phyloP scores from a whole-genome alignment of 2,329 filamentous ascomycete genomes.

The Sclerotinia borealis region DNA sequence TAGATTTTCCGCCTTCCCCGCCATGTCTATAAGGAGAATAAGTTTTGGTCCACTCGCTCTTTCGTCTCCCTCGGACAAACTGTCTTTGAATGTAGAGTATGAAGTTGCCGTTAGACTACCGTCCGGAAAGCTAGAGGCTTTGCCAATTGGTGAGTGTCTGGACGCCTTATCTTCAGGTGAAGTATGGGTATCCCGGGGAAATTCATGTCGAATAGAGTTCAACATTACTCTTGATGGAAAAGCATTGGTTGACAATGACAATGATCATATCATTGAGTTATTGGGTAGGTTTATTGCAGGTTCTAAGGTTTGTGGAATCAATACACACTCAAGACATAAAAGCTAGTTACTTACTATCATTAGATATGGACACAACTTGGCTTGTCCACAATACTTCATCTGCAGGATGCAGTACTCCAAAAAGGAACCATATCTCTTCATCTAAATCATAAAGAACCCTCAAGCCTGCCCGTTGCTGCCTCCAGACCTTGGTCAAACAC shows the following conservation, averaged over 20 bases:
- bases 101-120: constrained; percentile 13
- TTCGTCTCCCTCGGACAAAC: constrained; percentile 9
- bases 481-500: not conserved
- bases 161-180: constrained; percentile 21
- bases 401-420: not conserved
- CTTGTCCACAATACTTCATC: constrained; percentile 18
- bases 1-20: not conserved
- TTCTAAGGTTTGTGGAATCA: constrained; percentile 18
- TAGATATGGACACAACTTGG: constrained; percentile 28
- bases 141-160: constrained; percentile 6
- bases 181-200: constrained; percentile 24
- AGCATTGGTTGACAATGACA: not conserved
- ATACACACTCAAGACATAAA: not conserved
- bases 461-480: not conserved
- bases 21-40: constrained; percentile 20
- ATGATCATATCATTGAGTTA: constrained; percentile 13
- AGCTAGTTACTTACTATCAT: constrained; percentile 9
- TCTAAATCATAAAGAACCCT: constrained; percentile 17
- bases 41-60: constrained; percentile 18
- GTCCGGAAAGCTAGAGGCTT: not conserved
- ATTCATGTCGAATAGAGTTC: constrained; percentile 20
- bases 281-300: constrained; percentile 20
- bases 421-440: constrained; percentile 16
- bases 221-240: constrained; percentile 19
- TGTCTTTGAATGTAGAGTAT: constrained; percentile 17